These are phyloP conservation scores for Tritrichomonas musculus DNA, from an alignment of 208 protist genomes.

Conservation along the genomic window DNA sequence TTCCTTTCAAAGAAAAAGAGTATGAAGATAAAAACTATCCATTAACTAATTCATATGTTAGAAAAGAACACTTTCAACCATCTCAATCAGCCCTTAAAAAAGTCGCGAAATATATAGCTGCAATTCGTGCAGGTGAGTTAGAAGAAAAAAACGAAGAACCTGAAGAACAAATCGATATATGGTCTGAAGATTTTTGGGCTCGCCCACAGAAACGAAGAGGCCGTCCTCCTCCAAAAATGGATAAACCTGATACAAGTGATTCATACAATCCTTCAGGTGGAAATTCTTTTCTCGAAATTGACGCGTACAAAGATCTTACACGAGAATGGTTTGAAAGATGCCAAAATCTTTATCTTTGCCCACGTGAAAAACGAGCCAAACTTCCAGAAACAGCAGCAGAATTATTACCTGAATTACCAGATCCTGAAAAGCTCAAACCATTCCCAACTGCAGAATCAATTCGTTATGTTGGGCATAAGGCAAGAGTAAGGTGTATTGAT, in stretches of 20 bases:
- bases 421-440: conserved; percentile 90
- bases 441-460: conserved; percentile 78
- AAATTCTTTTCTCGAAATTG: conserved; percentile 39
- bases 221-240: not conserved
- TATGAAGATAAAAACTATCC: conserved; percentile 17
- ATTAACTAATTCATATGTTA: not conserved
- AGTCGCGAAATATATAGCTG: not conserved
- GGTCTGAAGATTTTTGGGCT: not conserved
- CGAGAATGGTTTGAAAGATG: conserved; percentile 96
- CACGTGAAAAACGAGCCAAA: conserved; percentile 55
- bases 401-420: conserved; percentile 91
- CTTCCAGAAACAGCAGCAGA: conserved; percentile 78
- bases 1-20: not conserved
- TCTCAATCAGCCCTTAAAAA: not conserved
- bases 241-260: not conserved
- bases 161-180: conserved; percentile 4
- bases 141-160: not conserved
- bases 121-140: not conserved
- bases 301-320: conserved; percentile 78
- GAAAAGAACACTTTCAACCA: not conserved
- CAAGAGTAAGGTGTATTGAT: not conserved
- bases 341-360: conserved; percentile 94
- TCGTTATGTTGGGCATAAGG: conserved; percentile 30
- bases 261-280: not conserved
- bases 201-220: not conserved